Evolutionary conservation across 306 rosid species (phyloP).

Genomic region (Gynostemma pentaphyllum): DNA sequence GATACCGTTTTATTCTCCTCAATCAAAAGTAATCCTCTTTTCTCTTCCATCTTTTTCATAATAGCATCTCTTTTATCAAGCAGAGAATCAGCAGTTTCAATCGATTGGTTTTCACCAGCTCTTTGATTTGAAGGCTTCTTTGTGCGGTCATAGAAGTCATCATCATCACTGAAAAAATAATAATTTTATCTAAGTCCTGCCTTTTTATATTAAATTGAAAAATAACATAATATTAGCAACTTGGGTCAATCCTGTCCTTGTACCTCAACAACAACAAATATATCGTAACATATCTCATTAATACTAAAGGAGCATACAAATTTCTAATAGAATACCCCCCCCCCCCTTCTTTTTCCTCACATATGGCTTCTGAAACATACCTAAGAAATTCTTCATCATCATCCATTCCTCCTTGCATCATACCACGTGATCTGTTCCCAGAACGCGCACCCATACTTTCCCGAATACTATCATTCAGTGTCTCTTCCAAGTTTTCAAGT

Average conservation of each 20-base stretch:
- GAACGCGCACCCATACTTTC: slow-evolving; percentile 85
- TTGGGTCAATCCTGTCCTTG: not conserved
- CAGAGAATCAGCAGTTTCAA: slow-evolving; percentile 89
- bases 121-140: slow-evolving; percentile 42
- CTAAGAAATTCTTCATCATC: slow-evolving; percentile 67
- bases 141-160: slow-evolving; percentile 92
- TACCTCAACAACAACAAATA: not conserved
- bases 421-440: slow-evolving; percentile 47
- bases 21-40: slow-evolving; percentile 41
- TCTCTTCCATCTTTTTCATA: slow-evolving; percentile 49
- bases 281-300: not conserved
- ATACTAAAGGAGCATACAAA: not conserved
- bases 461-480: slow-evolving; percentile 81
- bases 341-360: not conserved
- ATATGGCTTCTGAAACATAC: slow-evolving; percentile 16
- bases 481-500: slow-evolving; percentile 95
- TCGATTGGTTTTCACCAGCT: slow-evolving; percentile 42
- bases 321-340: no score
- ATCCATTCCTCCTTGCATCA: slow-evolving; percentile 62
- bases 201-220: not conserved
- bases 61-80: slow-evolving; percentile 76
- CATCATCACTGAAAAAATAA: slow-evolving; percentile 57
- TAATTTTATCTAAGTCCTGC: not conserved
- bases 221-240: not conserved
- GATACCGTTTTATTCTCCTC: slow-evolving; percentile 47